A percentile compares a stretch with the other conserved stretches of the same genome.
Conservation (phyloP, 805 yeast genomes). For the Starmerella roubikii region DNA sequence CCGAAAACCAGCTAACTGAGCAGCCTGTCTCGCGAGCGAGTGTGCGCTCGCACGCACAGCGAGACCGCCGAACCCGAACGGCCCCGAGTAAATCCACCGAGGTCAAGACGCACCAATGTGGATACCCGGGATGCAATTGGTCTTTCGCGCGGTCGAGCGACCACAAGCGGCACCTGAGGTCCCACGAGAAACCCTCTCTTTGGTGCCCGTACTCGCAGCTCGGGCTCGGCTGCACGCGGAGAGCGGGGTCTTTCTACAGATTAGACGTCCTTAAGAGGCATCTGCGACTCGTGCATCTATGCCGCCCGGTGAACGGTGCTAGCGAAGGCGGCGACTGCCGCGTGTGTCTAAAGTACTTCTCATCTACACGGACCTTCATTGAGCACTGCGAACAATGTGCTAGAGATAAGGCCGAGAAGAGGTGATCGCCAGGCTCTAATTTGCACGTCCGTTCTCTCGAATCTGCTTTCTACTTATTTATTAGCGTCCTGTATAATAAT, state of each 20-base stretch:
- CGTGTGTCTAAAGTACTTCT: constrained; percentile 46
- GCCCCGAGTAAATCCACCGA: too few relatives aligned
- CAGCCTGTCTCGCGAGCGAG: neutral
- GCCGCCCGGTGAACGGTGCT: constrained; percentile 30
- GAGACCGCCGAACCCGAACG: too few relatives aligned
- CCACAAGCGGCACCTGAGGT: constrained; percentile 50
- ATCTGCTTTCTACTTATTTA: too few relatives aligned
- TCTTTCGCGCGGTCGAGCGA: constrained; percentile 58
- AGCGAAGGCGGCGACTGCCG: constrained; percentile 55
- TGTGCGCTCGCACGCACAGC: too few relatives aligned
- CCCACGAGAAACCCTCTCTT: constrained; percentile 52
- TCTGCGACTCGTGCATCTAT: constrained; percentile 53
- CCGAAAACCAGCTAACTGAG: neutral
- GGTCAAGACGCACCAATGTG: constrained; percentile 23
- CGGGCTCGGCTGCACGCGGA: constrained; percentile 60
- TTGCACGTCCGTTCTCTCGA: too few relatives aligned
- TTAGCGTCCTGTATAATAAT: too few relatives aligned
- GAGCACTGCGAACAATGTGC: constrained; percentile 59
- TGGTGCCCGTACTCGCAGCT: constrained; percentile 62
- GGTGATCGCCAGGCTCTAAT: too few relatives aligned
- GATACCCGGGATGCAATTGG: constrained; percentile 43
- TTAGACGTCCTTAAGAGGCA: constrained; percentile 66
- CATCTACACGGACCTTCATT: constrained; percentile 41
- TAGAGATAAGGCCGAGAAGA: too few relatives aligned
- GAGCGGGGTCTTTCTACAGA: constrained; percentile 62